A percentile compares a stretch with the other conserved stretches of the same genome.
phyloP scores from a whole-genome alignment of 768 basidiomycete species.

The Boletus rex-veris region DNA sequence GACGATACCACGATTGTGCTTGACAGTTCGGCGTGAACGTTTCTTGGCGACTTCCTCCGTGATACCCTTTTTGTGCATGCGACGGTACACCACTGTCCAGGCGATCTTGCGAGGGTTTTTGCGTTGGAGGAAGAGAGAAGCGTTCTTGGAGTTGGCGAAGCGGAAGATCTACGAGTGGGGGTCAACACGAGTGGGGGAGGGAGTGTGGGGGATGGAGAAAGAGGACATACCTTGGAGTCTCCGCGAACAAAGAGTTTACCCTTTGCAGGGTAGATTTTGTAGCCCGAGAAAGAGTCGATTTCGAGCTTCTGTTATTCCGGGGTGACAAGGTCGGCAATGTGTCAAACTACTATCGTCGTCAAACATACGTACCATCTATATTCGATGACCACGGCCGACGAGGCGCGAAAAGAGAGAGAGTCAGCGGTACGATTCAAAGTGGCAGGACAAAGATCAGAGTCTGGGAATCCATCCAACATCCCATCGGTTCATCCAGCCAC shows the following conservation, averaged over 20 bases:
- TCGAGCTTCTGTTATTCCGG: constrained; percentile 78
- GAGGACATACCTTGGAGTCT: constrained; percentile 79
- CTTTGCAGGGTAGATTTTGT: constrained; percentile 97
- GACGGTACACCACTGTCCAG: constrained; percentile 91
- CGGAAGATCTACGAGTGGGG: constrained; percentile 74
- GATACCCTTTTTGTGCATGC: constrained; percentile 99
- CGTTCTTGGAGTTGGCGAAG: constrained; percentile 87
- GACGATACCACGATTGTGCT: constrained; percentile 97
- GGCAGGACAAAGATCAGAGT: constrained; percentile 10
- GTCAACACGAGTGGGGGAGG: too few relatives aligned
- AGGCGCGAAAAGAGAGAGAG: background rate
- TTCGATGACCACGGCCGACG: background rate
- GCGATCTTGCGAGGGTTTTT: constrained; percentile 99
- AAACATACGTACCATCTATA: constrained; percentile 26
- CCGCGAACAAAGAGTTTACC: constrained; percentile 94
- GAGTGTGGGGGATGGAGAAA: background rate
- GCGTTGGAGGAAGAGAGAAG: constrained; percentile 97
- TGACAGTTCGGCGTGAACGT: constrained; percentile 93
- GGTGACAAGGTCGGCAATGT: background rate
- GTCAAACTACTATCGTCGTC: background rate
- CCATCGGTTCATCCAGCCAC: constrained; percentile 42
- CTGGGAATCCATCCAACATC: constrained; percentile 35
- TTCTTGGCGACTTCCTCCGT: constrained; percentile 99
- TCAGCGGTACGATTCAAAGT: constrained; percentile 19
- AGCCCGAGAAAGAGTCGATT: constrained; percentile 97